Evolutionary conservation across 2,329 filamentous ascomycete species (phyloP).

Genomic region (Pseudocercospora pini-densiflorae): DNA sequence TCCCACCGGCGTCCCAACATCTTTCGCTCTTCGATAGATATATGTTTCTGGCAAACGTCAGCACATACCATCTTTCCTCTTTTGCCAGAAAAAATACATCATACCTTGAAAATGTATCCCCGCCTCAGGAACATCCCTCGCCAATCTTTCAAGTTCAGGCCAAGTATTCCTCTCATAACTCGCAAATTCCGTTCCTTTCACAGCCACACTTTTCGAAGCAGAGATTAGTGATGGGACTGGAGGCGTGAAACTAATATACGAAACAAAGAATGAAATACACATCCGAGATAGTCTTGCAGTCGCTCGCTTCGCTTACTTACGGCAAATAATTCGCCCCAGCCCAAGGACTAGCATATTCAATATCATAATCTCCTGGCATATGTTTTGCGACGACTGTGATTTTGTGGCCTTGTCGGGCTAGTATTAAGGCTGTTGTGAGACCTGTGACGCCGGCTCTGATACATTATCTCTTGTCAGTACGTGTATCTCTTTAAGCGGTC

Average conservation of each 20-base stretch:
- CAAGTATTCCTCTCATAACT: conserved; percentile 51
- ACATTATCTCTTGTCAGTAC: conserved; percentile 10
- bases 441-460: conserved; percentile 64
- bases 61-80: not conserved
- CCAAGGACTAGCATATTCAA: conserved; percentile 89
- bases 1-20: conserved; percentile 58
- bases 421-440: conserved; percentile 66
- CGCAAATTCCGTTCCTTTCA: conserved; percentile 2
- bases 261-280: too few species aligned
- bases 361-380: conserved; percentile 91
- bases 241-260: conserved; percentile 4
- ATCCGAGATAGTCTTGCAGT: too few species aligned
- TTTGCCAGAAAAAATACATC: too few species aligned
- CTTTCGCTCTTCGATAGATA: conserved; percentile 65
- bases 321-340: conserved; percentile 81
- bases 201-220: not conserved
- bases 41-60: conserved; percentile 47
- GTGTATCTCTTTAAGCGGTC: too few species aligned
- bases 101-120: conserved; percentile 74
- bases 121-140: conserved; percentile 70
- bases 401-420: conserved; percentile 62
- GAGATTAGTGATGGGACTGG: conserved; percentile 16
- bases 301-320: conserved; percentile 28
- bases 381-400: conserved; percentile 81
- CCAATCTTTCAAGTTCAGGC: conserved; percentile 49